Base-by-base conservation (phyloP, 306 rosid genomes). In the Styphnolobium japonicum region DNA sequence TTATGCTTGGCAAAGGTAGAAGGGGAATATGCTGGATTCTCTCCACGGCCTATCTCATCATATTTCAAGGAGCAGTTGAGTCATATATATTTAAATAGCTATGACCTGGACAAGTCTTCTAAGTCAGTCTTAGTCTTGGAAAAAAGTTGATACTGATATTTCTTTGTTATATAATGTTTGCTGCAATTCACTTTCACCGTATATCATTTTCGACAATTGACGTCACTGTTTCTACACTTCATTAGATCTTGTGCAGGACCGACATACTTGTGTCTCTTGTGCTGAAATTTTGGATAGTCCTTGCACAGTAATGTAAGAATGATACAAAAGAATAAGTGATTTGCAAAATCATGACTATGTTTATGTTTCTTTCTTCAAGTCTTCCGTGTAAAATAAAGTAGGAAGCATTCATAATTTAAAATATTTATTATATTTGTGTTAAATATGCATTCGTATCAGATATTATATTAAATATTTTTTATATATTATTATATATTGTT, bases 1-100 rank as follows among this genome's bases (percentile, higher is more conserved):
- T 49, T 77, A 0, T 77, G 75, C 46, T 52, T 39, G 11, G 34
- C 75, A 77, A 53, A 66, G 43, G 0, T 65, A 65, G 43, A 66
- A 39, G 39, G 63, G 33, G n/a, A 8, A 22, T 75, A 75, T 19
- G 71, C 48, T 60, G 79, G 61, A 45, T 61, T 75, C 71, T 61
- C 61, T 45, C 34, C 69, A 2, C 18, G 45, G 4, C 62, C 62
- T 5, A 0, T 49, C 34, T 5, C 62, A 29, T 62, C 71, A 46
- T 45, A 18, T 33, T 61, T 75, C 61, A 31, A 29, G 23, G 61
- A 75, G 52, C 73, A 31, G 27, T 19, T 9, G 33, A 23, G 79
- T 22, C 42, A 40, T 42, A 19, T 58, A 15, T 77, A 52, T 51
- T 49, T 52, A 8, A 77, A 77, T 40, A 25, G 25, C 29, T 33